These are phyloP conservation scores for Westerdykella ornata DNA, from an alignment of 2,329 filamentous ascomycete species.

Conservation along the genomic window DNA sequence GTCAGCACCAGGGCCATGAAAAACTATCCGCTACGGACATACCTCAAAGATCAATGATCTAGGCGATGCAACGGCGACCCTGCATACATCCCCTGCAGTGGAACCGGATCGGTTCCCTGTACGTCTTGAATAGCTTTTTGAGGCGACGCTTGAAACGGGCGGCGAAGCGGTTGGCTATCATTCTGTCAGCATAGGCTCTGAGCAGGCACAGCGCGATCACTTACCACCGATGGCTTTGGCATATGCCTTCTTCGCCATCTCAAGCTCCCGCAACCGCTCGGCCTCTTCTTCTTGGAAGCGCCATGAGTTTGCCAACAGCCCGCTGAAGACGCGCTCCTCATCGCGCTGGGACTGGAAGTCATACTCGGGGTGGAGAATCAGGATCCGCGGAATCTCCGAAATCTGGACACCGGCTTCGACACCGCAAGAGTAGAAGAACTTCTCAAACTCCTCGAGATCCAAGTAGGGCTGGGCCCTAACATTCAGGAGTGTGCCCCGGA, in stretches of 20 bases:
- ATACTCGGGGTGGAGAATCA: constrained; percentile 10
- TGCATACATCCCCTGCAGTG: neutral
- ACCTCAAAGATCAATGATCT: too few species aligned
- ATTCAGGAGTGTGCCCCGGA: constrained; percentile 9
- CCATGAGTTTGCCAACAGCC: constrained; percentile 1
- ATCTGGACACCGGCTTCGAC: constrained; percentile 3
- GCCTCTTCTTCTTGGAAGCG: constrained; percentile 9
- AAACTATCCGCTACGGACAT: too few species aligned
- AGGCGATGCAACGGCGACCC: neutral
- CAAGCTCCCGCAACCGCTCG: constrained; percentile 3
- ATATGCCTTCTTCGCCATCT: neutral
- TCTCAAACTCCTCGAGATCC: constrained; percentile 4
- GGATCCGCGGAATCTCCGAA: constrained; percentile 6
- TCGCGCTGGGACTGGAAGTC: neutral
- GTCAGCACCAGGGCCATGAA: too few species aligned
- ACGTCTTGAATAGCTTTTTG: neutral
- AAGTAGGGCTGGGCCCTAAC: constrained; percentile 4
- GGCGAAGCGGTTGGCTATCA: neutral
- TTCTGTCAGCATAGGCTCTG: neutral
- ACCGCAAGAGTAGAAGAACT: constrained; percentile 10
- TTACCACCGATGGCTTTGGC: neutral
- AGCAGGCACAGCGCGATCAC: neutral
- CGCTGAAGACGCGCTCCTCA: neutral
- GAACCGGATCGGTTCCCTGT: neutral
- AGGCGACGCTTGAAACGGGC: neutral